Evolutionary conservation across 1,284 basidiomycete species (phyloP), one percentile per base, ranked within the genome.

Genomic region (Vanrija sp.): DNA sequence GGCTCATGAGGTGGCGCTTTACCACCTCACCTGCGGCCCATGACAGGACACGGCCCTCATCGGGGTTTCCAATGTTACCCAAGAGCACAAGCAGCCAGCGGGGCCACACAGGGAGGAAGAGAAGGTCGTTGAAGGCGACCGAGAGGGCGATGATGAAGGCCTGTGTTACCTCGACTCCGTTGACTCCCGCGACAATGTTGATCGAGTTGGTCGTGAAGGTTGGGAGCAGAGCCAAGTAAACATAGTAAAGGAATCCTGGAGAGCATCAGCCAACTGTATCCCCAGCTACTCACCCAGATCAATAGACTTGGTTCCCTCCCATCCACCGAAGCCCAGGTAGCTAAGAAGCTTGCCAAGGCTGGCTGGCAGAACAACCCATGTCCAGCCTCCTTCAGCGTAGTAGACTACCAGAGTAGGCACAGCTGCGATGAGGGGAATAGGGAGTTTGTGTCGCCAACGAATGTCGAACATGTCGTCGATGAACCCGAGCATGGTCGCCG

Each of bases 401-500:
- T 98, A 99, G 3, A 98, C 94, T 73, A 98, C 87, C 31, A 99
- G 79, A 20, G 98, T 82, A 1, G 96, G 96, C 19, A 98, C 89
- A 16, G 90, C 89, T 0, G 92, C 91, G 53, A 99, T 88, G 66
- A 99, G 84, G 0, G 93, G 96, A 51, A 99, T 96, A 0, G 96
- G 96, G 8, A 99, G 77, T 75, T 99, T 99, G 78, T 98, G 92
- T 56, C 96, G 78, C 96, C 96, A 99, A 12, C 96, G 85, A 62
- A 99, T 98, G 72, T 99, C 96, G 66, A 98, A 98, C 2, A 98
- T 83, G 73, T 99, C 96, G 69, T 99, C 96, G 45, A 98, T 79
- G 68, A 98, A 97, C 9, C 96, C 95, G 2, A 98, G 83, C 59
- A 98, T 82, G 0, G 92, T 93, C 0, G 96, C 94, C 23, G 91